phyloP scores from a whole-genome alignment of 495 filamentous ascomycete genomes.

The Daldinia childiae region DNA sequence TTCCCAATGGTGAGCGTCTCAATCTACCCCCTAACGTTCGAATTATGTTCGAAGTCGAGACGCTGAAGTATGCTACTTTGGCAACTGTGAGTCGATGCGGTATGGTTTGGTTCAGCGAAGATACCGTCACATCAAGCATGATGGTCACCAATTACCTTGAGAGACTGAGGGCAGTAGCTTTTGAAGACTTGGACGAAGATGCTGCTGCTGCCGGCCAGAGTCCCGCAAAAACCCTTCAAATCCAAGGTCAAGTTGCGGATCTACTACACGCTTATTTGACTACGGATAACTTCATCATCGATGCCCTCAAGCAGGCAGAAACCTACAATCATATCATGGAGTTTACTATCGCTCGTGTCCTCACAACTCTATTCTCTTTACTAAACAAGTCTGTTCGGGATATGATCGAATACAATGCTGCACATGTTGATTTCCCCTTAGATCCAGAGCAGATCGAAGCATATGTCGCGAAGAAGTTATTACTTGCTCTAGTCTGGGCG shows the following conservation, averaged over 20 bases:
- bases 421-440: conserved; percentile 92
- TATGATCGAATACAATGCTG: conserved; percentile 92
- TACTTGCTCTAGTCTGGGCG: conserved; percentile 92
- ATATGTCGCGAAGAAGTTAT: conserved; percentile 89
- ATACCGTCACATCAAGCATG: conserved; percentile 92
- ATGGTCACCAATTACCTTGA: conserved; percentile 92
- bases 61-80: conserved; percentile 95
- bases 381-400: conserved; percentile 92
- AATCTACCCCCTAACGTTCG: conserved; percentile 93
- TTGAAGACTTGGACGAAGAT: conserved; percentile 96
- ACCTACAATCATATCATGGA: conserved; percentile 97
- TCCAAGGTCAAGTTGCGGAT: conserved; percentile 79
- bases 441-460: conserved; percentile 87
- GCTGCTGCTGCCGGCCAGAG: conserved; percentile 80
- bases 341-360: conserved; percentile 86
- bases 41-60: conserved; percentile 99
- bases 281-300: conserved; percentile 77
- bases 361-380: conserved; percentile 93
- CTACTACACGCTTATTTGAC: conserved; percentile 79
- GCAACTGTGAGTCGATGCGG: conserved; percentile 98
- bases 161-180: conserved; percentile 77
- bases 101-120: conserved; percentile 99
- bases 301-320: conserved; percentile 77
- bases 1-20: conserved; percentile 97
- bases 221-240: conserved; percentile 75